phyloP scores from a whole-genome alignment of 805 yeast genomes.

The Myxozyma lipomycoides region DNA sequence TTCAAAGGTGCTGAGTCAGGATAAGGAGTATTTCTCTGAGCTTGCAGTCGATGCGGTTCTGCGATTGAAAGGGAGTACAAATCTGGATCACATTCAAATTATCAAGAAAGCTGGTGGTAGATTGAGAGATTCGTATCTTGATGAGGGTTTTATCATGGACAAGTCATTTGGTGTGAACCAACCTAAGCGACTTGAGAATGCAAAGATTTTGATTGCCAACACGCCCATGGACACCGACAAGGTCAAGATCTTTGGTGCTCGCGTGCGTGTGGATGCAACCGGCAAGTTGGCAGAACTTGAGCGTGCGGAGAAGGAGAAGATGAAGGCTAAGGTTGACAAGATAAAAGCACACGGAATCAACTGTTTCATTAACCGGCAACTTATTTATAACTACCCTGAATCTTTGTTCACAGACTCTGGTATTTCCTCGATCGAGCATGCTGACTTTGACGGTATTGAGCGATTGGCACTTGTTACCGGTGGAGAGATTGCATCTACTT shows the following conservation, averaged over 20 bases:
- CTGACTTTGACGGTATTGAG: conserved; percentile 97
- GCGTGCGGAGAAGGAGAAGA: conserved; percentile 86
- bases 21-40: conserved; percentile 80
- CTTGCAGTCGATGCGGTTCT: conserved; percentile 93
- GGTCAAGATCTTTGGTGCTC: conserved; percentile 96
- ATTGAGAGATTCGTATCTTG: conserved; percentile 84
- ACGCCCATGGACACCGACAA: conserved; percentile 94
- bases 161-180: conserved; percentile 93
- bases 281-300: conserved; percentile 90
- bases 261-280: conserved; percentile 93
- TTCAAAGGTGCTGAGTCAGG: conserved; percentile 91
- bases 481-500: conserved; percentile 96
- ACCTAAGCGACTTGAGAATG: conserved; percentile 78
- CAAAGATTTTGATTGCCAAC: conserved; percentile 86
- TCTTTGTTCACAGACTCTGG: conserved; percentile 83
- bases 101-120: conserved; percentile 93
- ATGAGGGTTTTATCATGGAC: conserved; percentile 84
- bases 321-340: conserved; percentile 84
- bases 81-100: conserved; percentile 87
- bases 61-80: conserved; percentile 79
- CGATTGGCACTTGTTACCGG: conserved; percentile 95
- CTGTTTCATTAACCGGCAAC: conserved; percentile 91
- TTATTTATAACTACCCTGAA: conserved; percentile 97
- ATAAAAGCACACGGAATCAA: conserved; percentile 83
- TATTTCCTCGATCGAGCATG: conserved; percentile 93